Evolutionary conservation across 176 grass and related monocot species (phyloP).

Genomic region (Urochloa ruziziensis): DNA sequence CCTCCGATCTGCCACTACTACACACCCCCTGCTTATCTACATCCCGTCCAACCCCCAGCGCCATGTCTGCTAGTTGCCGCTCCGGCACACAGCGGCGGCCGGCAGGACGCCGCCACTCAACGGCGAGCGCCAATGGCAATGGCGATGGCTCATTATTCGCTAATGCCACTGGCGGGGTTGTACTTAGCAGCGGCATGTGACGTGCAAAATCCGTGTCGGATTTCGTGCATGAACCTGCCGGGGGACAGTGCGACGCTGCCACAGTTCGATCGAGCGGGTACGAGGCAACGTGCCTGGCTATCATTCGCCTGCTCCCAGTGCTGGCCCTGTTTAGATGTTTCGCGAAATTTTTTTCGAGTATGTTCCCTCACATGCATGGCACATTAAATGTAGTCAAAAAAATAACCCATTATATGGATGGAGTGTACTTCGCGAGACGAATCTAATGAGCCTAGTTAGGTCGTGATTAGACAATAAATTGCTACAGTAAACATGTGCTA

Average conservation of each 20-base stretch:
- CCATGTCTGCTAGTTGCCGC: neutral
- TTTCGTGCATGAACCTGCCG: constrained; percentile 18
- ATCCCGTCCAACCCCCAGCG: neutral
- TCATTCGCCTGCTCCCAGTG: neutral
- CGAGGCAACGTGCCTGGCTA: neutral
- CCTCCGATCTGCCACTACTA: too few species aligned
- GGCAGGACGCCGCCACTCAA: neutral
- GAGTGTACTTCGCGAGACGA: too few species aligned
- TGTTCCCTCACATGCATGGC: too few species aligned
- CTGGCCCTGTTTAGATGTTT: too few species aligned
- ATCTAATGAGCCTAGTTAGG: too few species aligned
- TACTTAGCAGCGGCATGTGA: neutral
- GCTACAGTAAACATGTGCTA: too few species aligned
- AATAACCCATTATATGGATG: too few species aligned
- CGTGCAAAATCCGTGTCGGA: neutral
- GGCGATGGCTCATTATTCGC: neutral
- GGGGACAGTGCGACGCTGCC: neutral
- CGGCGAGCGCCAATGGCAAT: neutral
- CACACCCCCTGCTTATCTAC: too few species aligned
- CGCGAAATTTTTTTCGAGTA: too few species aligned
- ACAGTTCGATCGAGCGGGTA: neutral
- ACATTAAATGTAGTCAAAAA: too few species aligned
- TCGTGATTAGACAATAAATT: too few species aligned
- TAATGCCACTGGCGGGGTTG: neutral
- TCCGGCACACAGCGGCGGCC: neutral